Base-by-base conservation (phyloP, 139 green algal genomes). In the Tetraselmis striata region DNA sequence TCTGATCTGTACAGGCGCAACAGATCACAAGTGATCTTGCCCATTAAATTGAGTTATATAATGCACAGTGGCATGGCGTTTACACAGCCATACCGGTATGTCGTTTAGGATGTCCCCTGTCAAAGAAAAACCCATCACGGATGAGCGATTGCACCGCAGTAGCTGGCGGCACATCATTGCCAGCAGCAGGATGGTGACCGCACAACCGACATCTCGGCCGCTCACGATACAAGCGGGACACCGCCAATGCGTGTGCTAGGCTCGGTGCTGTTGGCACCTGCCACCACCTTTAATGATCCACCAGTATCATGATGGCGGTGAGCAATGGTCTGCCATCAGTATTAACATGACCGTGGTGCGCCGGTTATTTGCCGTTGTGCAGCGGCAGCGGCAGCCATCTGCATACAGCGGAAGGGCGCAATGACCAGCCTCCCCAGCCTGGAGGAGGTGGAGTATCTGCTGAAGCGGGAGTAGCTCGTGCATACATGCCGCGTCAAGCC, bases 341-440 rank as follows among this genome's bases (percentile, higher is more conserved):
- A 30, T 59, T 67, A 28, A 28, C 1, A n/a, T 2, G 24, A 83
- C 25, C 2, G 31, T 75, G 23, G 26, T 59, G 29, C 59, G 27
- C 23, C 11, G 78, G 25, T n/a, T n/a, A 27, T n/a, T 5, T 79
- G 5, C 45, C 45, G 79, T 32, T 24, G 45, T 79, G 23, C 77
- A 85, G 83, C 88, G 0, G 88, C 86, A 0, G 93, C 92, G 24
- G 93, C 86, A 2, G 86, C 78, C 77, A 81, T 94, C 29, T 97
- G 94, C 79, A 92, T 97, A 30, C 80, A 87, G 2, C 74, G 80
- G 23, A n/a, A 32, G 2, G 91, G 91, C 28, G 91, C 91, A 1
- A 89, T 92, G 87, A 83, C 90, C 28, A 93, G 89, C 84, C 30
- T 93, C 84, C 91, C 91, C 1, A 82, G 23, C 11, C 79, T 86